Evolutionary conservation across 441 rosid species (phyloP).

Genomic region (Rhodomyrtus psidioides): DNA sequence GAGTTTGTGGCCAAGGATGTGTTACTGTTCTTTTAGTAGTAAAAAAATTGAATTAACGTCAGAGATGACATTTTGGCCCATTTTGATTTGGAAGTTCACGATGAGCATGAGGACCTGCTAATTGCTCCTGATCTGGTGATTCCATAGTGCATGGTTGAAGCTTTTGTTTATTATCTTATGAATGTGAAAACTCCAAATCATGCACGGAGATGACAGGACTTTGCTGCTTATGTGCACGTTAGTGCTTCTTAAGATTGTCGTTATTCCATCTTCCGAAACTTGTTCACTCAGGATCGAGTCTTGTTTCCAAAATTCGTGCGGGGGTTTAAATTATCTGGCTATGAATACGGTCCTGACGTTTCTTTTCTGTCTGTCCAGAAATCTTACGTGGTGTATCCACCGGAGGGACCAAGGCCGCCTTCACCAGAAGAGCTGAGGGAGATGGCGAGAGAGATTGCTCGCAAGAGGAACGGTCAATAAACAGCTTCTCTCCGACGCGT

Average conservation of each 20-base stretch:
- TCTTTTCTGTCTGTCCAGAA: conserved; percentile 34
- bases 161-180: neutral
- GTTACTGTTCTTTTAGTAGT: neutral
- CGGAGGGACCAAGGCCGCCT: conserved; percentile 63
- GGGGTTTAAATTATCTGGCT: neutral
- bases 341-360: neutral
- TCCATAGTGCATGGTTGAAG: neutral
- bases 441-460: conserved; percentile 76
- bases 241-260: neutral
- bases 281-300: neutral
- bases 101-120: neutral
- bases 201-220: neutral
- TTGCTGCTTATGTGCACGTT: neutral
- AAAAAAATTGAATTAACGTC: neutral
- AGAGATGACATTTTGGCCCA: neutral
- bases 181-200: neutral
- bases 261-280: neutral
- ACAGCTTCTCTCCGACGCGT: neutral
- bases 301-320: neutral
- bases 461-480: conserved; percentile 32
- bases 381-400: conserved; percentile 67
- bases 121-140: neutral
- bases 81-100: neutral
- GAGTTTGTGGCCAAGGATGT: neutral
- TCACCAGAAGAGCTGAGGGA: conserved; percentile 84